Evolutionary conservation across 116 monocot species (phyloP).

Genomic region (Cymodocea nodosa): DNA sequence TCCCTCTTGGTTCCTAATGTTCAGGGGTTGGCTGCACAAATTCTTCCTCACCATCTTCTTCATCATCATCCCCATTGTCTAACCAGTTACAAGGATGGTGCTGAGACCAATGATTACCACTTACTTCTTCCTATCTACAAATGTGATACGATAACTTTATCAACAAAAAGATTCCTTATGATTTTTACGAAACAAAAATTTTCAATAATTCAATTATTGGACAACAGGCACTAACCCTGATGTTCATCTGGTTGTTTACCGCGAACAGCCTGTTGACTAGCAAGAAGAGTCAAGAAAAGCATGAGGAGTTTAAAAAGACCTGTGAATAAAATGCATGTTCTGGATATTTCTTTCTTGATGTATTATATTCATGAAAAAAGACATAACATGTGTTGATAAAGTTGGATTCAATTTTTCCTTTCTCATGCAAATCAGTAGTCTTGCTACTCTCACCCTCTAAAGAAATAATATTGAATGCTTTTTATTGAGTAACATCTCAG

Average conservation of each 20-base stretch:
- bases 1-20: constrained; percentile 16
- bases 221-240: constrained; percentile 32
- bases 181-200: background rate
- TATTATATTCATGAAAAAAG: no score
- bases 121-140: constrained; percentile 24
- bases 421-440: no score
- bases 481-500: no score
- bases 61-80: constrained; percentile 44
- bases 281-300: constrained; percentile 8
- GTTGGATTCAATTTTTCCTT: no score
- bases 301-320: background rate
- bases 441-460: no score
- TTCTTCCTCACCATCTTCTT: constrained; percentile 49
- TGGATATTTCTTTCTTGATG: background rate
- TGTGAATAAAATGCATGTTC: background rate
- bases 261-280: constrained; percentile 23
- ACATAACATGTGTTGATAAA: no score
- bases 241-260: constrained; percentile 20
- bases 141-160: background rate
- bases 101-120: constrained; percentile 32
- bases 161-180: background rate
- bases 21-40: constrained; percentile 71
- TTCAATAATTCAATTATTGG: background rate
- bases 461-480: no score
- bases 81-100: constrained; percentile 92